Evolutionary conservation across 257 asterid genomes (phyloP).

Genomic region (Scutellaria galericulata): DNA sequence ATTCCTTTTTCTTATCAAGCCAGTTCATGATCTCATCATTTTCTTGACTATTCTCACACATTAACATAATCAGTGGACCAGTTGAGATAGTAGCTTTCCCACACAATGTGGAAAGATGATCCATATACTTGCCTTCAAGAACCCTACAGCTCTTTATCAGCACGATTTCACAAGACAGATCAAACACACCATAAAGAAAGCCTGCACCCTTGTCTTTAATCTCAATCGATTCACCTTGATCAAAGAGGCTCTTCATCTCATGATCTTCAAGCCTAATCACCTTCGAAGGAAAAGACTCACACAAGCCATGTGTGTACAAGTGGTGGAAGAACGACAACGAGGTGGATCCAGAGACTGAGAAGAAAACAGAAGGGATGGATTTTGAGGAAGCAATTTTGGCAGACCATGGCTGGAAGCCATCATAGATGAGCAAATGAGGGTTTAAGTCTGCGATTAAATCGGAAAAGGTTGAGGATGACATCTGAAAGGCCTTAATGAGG

Average conservation of each 20-base stretch:
- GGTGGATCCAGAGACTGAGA: constrained; percentile 27
- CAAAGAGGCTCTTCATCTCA: constrained; percentile 24
- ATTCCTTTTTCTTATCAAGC: constrained; percentile 6
- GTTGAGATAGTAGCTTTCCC: neutral
- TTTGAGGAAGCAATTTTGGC: constrained; percentile 35
- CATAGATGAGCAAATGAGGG: constrained; percentile 47
- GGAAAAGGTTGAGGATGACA: constrained; percentile 33
- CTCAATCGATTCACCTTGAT: neutral
- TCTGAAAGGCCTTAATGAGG: constrained; percentile 37
- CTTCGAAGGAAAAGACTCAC: constrained; percentile 32
- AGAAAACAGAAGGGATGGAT: constrained; percentile 41
- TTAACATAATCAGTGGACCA: neutral
- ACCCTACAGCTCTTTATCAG: neutral
- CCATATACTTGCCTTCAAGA: neutral
- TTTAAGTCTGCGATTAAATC: constrained; percentile 27
- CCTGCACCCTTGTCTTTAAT: constrained; percentile 27
- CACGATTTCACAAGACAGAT: neutral
- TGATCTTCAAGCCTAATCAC: constrained; percentile 28
- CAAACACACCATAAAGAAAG: constrained; percentile 2
- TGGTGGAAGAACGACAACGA: constrained; percentile 34
- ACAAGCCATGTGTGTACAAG: constrained; percentile 21
- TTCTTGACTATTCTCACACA: too few species aligned
- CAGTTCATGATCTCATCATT: neutral
- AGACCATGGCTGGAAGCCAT: constrained; percentile 48
- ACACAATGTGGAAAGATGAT: neutral